Percentiles rank a stretch among this genome's conserved stretches.
Evolutionary conservation across 192 early-diverging fungal species (phyloP).

Genomic region (Coemansia sp.): DNA sequence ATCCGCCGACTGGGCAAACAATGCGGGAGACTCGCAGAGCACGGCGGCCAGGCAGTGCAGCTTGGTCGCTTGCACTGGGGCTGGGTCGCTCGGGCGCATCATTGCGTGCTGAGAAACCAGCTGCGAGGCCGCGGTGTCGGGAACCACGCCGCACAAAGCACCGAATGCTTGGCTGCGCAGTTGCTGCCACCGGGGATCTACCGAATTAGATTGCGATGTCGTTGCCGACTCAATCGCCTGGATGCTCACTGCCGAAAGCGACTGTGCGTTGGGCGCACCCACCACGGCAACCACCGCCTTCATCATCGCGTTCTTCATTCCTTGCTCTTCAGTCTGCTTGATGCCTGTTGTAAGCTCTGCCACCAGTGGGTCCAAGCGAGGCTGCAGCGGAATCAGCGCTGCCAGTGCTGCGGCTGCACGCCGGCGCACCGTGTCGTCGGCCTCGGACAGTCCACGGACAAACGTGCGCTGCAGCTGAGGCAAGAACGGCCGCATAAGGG

Average conservation of each 20-base stretch:
- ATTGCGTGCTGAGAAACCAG: slow-evolving; percentile 32
- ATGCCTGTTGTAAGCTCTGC: slow-evolving; percentile 35
- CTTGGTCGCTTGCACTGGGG: slow-evolving; percentile 61
- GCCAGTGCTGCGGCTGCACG: slow-evolving; percentile 76
- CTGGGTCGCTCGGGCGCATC: slow-evolving; percentile 9
- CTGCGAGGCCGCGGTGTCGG: slow-evolving; percentile 12
- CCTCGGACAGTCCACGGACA: slow-evolving; percentile 82
- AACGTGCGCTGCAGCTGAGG: slow-evolving; percentile 98
- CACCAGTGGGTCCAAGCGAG: slow-evolving; percentile 46
- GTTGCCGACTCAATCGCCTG: slow-evolving; percentile 37
- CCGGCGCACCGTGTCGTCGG: slow-evolving; percentile 71
- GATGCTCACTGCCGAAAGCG: slow-evolving; percentile 28
- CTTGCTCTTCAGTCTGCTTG: slow-evolving; percentile 23
- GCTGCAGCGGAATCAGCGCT: slow-evolving; percentile 54
- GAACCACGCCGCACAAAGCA: slow-evolving; percentile 28
- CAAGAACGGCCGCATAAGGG: slow-evolving; percentile 92
- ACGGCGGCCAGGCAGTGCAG: slow-evolving; percentile 73
- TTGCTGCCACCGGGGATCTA: slow-evolving; percentile 30
- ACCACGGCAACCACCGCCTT: slow-evolving; percentile 33
- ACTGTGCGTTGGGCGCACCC: slow-evolving; percentile 25
- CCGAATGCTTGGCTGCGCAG: slow-evolving; percentile 41
- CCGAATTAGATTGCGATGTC: slow-evolving; percentile 2
- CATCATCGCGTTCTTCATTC: slow-evolving; percentile 40
- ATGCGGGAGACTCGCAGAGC: slow-evolving; percentile 59
- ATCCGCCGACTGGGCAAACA: slow-evolving; percentile 58